These are phyloP conservation scores for Hyphopichia pseudoburtonii DNA, from an alignment of 1,139 yeast species.

Conservation along the genomic window DNA sequence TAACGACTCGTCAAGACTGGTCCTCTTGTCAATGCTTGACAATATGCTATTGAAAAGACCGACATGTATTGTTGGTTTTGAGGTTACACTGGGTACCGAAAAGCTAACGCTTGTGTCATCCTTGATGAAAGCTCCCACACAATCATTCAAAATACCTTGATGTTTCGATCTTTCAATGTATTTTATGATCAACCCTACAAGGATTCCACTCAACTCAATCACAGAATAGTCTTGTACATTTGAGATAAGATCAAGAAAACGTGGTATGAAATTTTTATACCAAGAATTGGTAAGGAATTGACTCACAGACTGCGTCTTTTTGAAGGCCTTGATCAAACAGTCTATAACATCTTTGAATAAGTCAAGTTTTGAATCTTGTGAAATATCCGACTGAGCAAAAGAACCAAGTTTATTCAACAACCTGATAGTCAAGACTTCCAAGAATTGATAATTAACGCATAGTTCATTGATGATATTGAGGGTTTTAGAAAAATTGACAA, in stretches of 20 bases:
- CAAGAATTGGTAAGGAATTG: conserved; percentile 45
- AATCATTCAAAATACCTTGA: conserved; percentile 36
- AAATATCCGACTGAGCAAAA: conserved; percentile 10
- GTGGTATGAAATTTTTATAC: conserved; percentile 39
- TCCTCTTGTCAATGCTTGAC: conserved; percentile 48
- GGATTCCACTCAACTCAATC: conserved; percentile 36
- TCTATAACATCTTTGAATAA: conserved; percentile 22
- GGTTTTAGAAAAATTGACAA: conserved; percentile 23
- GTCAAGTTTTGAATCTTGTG: conserved; percentile 11
- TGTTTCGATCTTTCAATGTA: conserved; percentile 39
- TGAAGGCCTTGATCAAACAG: conserved; percentile 21
- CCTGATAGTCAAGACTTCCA: conserved; percentile 52
- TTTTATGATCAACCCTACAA: conserved; percentile 37
- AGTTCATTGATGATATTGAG: conserved; percentile 46
- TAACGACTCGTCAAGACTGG: conserved; percentile 9
- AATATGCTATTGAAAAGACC: conserved; percentile 50
- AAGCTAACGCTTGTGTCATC: conserved; percentile 14
- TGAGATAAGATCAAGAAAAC: conserved; percentile 19
- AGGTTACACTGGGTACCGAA: conserved; percentile 21
- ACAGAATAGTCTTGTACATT: conserved; percentile 13
- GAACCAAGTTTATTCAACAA: conserved; percentile 42
- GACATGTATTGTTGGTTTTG: conserved; percentile 38
- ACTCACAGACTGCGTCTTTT: conserved; percentile 19
- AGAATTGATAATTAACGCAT: conserved; percentile 45
- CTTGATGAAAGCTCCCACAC: conserved; percentile 24